Base-by-base conservation (phyloP, 768 basidiomycete species). In the button mushroom (Agaricus bisporus) region DNA sequence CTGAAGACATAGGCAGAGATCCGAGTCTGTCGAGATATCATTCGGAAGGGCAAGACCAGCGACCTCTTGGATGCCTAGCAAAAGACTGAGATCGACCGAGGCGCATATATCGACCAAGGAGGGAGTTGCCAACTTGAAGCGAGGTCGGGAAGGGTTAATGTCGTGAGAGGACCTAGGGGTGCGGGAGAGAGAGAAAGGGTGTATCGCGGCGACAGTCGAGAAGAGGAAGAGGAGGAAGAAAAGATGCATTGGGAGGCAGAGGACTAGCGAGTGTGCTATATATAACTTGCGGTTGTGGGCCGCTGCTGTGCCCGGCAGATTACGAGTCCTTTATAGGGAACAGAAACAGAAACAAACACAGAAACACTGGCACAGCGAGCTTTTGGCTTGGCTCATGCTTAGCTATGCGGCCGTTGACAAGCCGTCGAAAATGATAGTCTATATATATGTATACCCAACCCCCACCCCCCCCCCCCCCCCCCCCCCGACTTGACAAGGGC, bases 1-100 rank as follows among this genome's bases (percentile, higher is more conserved):
- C 62, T 73, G 70, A 22, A 74, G 60, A 57, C 75, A 76, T 8
- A 76, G 58, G 58, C 74, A 75, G 17, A 73, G 61, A 39, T 68
- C 54, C 44, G 68, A 51, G 7, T 65, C 57, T 14, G 64, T 51
- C 41, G 51, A 56, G 20, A 63, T 54, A 18, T 56, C 56, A 18
- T 56, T 60, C 14, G 66, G 60, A 18, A 63, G 42, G 15, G 53
- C 60, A 26, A 63, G 61, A 36, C 56, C 60, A 36, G 66, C 59
- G 28, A 67, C 41, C 47, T 59, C 54, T 41, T 61, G 55, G 35
- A 55, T 47, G 51, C 63, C 50, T 58, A 63, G 63, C 41, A 62
- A 55, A 43, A 68, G 59, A 47, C 65, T 46, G 11, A 61, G 52
- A 46, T 65, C 57, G 28, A 59, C 58, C 50, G 68, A 66, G 49